Percentiles rank a stretch among this genome's conserved stretches.
Evolutionary conservation across 768 basidiomycete genomes (phyloP).

Genomic region (Boletus coccyginus): DNA sequence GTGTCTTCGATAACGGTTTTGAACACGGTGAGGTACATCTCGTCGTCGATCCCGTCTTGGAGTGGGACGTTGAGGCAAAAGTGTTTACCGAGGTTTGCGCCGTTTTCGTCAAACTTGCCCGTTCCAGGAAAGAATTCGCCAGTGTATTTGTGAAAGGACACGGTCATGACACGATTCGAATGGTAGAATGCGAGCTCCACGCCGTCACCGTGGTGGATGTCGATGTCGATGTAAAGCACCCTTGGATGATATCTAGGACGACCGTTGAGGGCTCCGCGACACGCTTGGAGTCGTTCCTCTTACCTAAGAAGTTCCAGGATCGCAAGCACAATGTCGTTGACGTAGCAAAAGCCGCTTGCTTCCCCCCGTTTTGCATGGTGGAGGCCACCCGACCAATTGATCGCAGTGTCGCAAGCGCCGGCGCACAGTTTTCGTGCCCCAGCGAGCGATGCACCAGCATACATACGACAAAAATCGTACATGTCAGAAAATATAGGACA

Average conservation of each 20-base stretch:
- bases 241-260: constrained; percentile 79
- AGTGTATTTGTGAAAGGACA: constrained; percentile 99
- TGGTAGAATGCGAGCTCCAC: constrained; percentile 98
- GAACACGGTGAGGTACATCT: constrained; percentile 94
- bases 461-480: constrained; percentile 93
- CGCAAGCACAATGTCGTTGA: constrained; percentile 94
- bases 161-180: constrained; percentile 96
- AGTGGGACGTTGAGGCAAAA: constrained; percentile 95
- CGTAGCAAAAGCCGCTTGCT: constrained; percentile 97
- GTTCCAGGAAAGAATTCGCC: constrained; percentile 99
- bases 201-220: constrained; percentile 98
- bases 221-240: constrained; percentile 97
- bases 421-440: constrained; percentile 85
- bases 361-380: constrained; percentile 98
- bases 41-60: constrained; percentile 95
- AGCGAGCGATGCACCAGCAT: constrained; percentile 87
- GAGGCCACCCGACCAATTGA: constrained; percentile 98
- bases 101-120: constrained; percentile 92
- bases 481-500: constrained; percentile 95
- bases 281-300: constrained; percentile 6
- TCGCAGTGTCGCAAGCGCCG: constrained; percentile 90
- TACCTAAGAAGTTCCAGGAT: constrained; percentile 90
- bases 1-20: constrained; percentile 96
- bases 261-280: not conserved
- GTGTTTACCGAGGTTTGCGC: constrained; percentile 84